These are phyloP conservation scores for Diaporthe humulicola DNA, from an alignment of 2,329 filamentous ascomycete genomes.

Conservation along the genomic window DNA sequence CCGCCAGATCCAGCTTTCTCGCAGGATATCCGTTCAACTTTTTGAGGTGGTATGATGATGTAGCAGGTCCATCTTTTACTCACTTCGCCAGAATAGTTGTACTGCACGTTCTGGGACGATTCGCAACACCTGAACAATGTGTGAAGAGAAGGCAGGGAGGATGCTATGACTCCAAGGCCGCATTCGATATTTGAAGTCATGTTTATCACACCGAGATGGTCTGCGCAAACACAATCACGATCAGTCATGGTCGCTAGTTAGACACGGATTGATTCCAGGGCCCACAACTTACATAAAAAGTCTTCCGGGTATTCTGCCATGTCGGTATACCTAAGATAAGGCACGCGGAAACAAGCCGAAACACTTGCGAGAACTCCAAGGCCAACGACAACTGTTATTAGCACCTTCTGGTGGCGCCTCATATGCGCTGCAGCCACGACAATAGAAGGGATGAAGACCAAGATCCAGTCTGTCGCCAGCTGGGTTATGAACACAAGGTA, in stretches of 20 bases:
- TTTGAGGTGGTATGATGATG: not conserved
- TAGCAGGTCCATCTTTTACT: not conserved
- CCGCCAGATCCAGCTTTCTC: not conserved
- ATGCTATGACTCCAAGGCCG: conserved; percentile 11
- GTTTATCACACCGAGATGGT: not conserved
- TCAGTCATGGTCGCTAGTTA: not conserved
- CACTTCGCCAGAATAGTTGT: not conserved
- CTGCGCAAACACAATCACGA: not conserved
- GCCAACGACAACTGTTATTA: not conserved
- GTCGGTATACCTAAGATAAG: not conserved
- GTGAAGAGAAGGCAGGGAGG: not conserved
- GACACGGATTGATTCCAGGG: too few relatives aligned
- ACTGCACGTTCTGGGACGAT: not conserved
- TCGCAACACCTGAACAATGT: not conserved
- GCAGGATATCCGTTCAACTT: not conserved
- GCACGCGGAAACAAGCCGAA: conserved; percentile 5
- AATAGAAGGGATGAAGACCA: not conserved
- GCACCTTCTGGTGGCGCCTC: not conserved
- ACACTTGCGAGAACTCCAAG: not conserved
- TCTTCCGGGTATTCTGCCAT: not conserved
- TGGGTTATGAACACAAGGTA: not conserved
- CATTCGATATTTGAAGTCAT: conserved; percentile 12
- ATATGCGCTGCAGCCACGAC: not conserved
- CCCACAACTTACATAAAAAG: not conserved
- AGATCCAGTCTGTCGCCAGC: not conserved